phyloP scores from a whole-genome alignment of 345 rosid species.

The Eucalyptus curtisii region DNA sequence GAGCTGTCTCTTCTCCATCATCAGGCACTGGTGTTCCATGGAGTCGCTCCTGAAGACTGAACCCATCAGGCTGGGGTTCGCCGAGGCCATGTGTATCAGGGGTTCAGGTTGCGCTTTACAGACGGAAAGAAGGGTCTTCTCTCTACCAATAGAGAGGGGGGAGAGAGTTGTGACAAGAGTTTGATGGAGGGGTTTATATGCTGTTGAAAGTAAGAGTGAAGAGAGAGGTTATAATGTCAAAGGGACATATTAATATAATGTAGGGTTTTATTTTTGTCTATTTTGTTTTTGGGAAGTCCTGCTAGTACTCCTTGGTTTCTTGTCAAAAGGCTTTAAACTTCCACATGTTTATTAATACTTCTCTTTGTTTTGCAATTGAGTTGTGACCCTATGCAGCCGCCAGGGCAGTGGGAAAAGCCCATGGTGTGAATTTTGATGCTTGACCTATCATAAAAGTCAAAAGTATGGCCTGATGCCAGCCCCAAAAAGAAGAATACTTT shows the following conservation, averaged over 20 bases:
- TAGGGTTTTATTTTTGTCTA: not conserved
- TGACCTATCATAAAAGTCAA: not conserved
- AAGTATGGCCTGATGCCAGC: not conserved
- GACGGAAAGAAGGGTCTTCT: not conserved
- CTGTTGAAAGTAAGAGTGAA: not conserved
- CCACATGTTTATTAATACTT: not conserved
- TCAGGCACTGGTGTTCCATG: slow-evolving; percentile 3
- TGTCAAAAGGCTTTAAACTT: not conserved
- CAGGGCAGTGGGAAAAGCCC: not conserved
- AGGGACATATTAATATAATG: not conserved
- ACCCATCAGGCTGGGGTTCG: not conserved
- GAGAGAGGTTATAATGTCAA: not conserved
- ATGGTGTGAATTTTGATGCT: not conserved
- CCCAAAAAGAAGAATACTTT: not conserved
- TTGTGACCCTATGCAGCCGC: not conserved
- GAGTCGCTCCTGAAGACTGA: not conserved
- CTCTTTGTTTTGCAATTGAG: not conserved
- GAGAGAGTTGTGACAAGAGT: not conserved
- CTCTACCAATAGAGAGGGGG: not conserved
- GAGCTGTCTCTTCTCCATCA: slow-evolving; percentile 79
- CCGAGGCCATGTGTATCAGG: not conserved
- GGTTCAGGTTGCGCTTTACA: not conserved
- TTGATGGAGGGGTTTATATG: not conserved
- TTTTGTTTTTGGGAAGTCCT: not conserved
- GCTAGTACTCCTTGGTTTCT: not conserved